phyloP scores from a whole-genome alignment of 2,329 filamentous ascomycete species.

The Dothidotthia symphoricarpi region DNA sequence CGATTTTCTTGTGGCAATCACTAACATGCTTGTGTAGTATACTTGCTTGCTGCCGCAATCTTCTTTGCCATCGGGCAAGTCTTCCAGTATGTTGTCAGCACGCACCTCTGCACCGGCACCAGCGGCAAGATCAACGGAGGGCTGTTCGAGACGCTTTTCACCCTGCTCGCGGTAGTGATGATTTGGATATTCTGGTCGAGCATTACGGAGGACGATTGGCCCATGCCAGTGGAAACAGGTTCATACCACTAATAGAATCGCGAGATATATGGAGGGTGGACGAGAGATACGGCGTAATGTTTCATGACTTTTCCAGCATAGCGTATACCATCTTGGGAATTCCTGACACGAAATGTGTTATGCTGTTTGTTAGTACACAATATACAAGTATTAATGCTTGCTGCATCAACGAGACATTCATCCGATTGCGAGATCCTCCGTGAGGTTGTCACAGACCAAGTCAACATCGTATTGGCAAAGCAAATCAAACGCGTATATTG shows the following conservation, averaged over 20 bases:
- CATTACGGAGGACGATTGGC: slow-evolving; percentile 99
- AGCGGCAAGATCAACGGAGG: slow-evolving; percentile 86
- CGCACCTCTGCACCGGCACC: slow-evolving; percentile 83
- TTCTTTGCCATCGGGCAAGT: slow-evolving; percentile 91
- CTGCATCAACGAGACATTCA: too few species aligned
- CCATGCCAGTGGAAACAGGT: slow-evolving; percentile 52
- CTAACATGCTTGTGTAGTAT: slow-evolving; percentile 53
- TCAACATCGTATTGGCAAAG: too few species aligned
- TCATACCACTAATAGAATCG: slow-evolving; percentile 37
- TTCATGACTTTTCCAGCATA: slow-evolving; percentile 42
- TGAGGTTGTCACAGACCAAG: too few species aligned
- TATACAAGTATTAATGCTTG: slow-evolving; percentile 37
- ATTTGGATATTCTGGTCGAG: slow-evolving; percentile 98
- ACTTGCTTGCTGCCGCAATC: slow-evolving; percentile 69
- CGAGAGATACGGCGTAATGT: slow-evolving; percentile 33
- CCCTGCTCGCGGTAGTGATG: slow-evolving; percentile 74
- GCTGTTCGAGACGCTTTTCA: slow-evolving; percentile 91
- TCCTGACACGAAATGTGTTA: slow-evolving; percentile 28
- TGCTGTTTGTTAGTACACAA: slow-evolving; percentile 31
- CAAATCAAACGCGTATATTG: too few species aligned
- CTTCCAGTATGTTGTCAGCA: slow-evolving; percentile 93
- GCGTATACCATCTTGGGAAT: slow-evolving; percentile 40
- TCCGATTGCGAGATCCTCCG: too few species aligned
- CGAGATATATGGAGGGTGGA: slow-evolving; percentile 17
- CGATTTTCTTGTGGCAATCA: not conserved